A percentile compares a stretch with the other conserved stretches of the same genome.
phyloP scores from a whole-genome alignment of 371 early-diverging fungal genomes.

The Thermomucor indicae-seudaticae region DNA sequence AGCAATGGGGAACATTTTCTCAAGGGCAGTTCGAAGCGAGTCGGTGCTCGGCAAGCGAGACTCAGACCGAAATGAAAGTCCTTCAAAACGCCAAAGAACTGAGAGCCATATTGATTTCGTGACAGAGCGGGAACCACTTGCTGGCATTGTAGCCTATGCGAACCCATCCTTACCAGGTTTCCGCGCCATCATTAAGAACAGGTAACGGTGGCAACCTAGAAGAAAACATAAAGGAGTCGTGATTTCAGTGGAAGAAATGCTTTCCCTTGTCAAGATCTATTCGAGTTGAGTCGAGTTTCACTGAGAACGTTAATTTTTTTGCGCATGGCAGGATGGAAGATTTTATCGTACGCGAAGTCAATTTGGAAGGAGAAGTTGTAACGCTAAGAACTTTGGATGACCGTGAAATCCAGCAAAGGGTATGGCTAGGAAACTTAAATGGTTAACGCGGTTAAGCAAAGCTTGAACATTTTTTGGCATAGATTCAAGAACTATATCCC shows the following conservation, averaged over 20 bases:
- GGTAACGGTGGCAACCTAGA: slow-evolving; percentile 36
- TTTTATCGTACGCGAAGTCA: slow-evolving; percentile 95
- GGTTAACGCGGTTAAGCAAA: not conserved
- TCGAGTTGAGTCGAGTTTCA: too few relatives aligned
- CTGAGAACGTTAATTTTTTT: not conserved
- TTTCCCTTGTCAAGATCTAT: too few relatives aligned
- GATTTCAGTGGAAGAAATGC: slow-evolving; percentile 5
- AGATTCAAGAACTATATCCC: not conserved
- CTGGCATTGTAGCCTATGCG: slow-evolving; percentile 75
- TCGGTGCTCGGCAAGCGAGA: too few relatives aligned
- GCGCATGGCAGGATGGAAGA: slow-evolving; percentile 42
- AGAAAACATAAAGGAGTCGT: not conserved
- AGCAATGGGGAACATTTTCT: too few relatives aligned
- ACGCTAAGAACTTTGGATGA: slow-evolving; percentile 49
- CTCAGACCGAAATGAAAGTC: too few relatives aligned
- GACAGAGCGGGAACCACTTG: too few relatives aligned
- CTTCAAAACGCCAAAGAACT: too few relatives aligned
- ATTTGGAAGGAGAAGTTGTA: slow-evolving; percentile 68
- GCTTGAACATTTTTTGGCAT: too few relatives aligned
- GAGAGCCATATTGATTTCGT: too few relatives aligned
- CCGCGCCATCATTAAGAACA: slow-evolving; percentile 72
- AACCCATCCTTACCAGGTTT: slow-evolving; percentile 60
- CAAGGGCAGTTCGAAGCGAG: too few relatives aligned
- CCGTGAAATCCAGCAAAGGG: slow-evolving; percentile 19
- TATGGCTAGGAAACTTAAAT: not conserved